Evolutionary conservation across 371 early-diverging fungal genomes (phyloP).

Genomic region (Fennellomyces sp.): DNA sequence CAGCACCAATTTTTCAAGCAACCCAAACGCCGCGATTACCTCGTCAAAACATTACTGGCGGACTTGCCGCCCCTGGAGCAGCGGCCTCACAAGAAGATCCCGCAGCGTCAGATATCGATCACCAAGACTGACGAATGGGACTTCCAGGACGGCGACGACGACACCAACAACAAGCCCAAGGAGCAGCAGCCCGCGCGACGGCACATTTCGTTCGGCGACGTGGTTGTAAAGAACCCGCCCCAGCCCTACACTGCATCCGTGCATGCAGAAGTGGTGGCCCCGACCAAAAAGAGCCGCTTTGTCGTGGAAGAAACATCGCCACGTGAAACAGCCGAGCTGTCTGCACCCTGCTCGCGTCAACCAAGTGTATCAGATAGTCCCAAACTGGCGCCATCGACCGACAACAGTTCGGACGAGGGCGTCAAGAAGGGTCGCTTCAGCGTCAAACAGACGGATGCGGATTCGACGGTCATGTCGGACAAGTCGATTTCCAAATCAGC

Average conservation of each 20-base stretch:
- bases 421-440: conserved; percentile 9
- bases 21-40: conserved; percentile 71
- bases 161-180: not conserved
- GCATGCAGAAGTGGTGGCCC: conserved; percentile 11
- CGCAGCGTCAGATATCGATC: conserved; percentile 24
- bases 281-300: conserved; percentile 42
- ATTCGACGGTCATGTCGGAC: not conserved
- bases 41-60: conserved; percentile 61
- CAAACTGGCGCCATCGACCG: not conserved
- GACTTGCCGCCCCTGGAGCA: conserved; percentile 73
- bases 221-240: conserved; percentile 26
- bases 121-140: conserved; percentile 48
- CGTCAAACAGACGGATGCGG: conserved; percentile 2
- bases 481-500: not conserved
- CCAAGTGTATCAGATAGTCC: not conserved
- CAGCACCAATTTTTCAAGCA: conserved; percentile 82
- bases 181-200: conserved; percentile 7
- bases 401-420: not conserved
- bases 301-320: conserved; percentile 42
- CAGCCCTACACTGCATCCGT: conserved; percentile 5
- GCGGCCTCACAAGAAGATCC: conserved; percentile 48
- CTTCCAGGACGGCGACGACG: conserved; percentile 32
- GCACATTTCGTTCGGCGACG: conserved; percentile 36
- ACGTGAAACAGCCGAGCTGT: not conserved
- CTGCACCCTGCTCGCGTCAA: not conserved